Percentiles rank a stretch among this genome's conserved stretches.
Evolutionary conservation across 495 filamentous ascomycete species (phyloP).

Genomic region (Echria macrotheca): DNA sequence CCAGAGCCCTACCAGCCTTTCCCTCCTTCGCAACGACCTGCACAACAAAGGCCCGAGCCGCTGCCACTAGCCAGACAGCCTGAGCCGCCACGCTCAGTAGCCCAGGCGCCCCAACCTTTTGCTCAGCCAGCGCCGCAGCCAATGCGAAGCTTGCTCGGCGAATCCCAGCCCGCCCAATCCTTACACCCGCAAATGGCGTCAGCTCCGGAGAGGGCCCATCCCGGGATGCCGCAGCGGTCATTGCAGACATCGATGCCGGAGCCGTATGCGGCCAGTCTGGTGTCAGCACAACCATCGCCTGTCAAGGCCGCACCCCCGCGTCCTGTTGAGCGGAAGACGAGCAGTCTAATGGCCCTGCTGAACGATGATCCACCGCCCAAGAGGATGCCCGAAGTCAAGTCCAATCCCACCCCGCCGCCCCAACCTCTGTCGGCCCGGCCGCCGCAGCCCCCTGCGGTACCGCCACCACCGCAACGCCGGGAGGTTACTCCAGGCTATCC

Average conservation of each 20-base stretch:
- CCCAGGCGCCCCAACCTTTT: conserved; percentile 28
- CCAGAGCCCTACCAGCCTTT: conserved; percentile 26
- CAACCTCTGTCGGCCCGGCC: conserved; percentile 33
- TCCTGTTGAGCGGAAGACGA: conserved; percentile 39
- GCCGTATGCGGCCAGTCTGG: conserved; percentile 27
- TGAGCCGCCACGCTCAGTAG: conserved; percentile 36
- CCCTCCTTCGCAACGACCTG: conserved; percentile 25
- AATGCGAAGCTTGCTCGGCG: conserved; percentile 27
- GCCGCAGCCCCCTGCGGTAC: conserved; percentile 27
- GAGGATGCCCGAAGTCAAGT: conserved; percentile 37
- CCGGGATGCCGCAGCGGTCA: conserved; percentile 28
- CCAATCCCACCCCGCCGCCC: conserved; percentile 42
- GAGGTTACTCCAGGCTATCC: conserved; percentile 35
- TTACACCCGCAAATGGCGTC: conserved; percentile 19
- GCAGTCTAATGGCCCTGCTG: conserved; percentile 44
- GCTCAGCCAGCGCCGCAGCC: conserved; percentile 27
- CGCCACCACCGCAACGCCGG: conserved; percentile 31
- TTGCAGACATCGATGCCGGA: conserved; percentile 32
- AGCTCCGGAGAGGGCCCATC: conserved; percentile 23
- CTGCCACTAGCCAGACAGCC: conserved; percentile 36
- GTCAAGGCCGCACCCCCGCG: conserved; percentile 26
- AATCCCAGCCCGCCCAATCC: conserved; percentile 24
- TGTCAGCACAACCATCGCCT: conserved; percentile 29
- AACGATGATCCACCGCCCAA: conserved; percentile 46
- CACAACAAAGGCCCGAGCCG: conserved; percentile 33